Evolutionary conservation across 1,139 yeast species (phyloP).

Genomic region (Blastobotrys raffinosifermentans): DNA sequence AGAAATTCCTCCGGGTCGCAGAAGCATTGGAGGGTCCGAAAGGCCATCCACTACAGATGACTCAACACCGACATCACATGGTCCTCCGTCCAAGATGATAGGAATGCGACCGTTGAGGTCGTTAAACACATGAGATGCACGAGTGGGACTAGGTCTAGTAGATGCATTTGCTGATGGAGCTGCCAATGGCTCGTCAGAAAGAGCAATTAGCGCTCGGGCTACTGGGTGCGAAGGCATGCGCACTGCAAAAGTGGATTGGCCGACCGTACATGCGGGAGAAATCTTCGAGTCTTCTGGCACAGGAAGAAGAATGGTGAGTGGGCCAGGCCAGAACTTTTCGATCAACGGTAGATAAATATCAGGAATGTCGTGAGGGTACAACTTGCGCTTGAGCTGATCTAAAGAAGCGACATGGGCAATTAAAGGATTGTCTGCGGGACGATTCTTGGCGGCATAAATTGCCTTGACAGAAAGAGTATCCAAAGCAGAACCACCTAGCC

Average conservation of each 20-base stretch:
- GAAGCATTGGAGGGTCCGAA: conserved; percentile 72
- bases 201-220: conserved; percentile 82
- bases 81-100: conserved; percentile 81
- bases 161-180: conserved; percentile 98
- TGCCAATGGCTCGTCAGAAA: conserved; percentile 87
- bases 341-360: conserved; percentile 56
- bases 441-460: conserved; percentile 79
- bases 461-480: conserved; percentile 65
- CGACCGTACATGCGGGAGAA: conserved; percentile 74
- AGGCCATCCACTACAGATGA: conserved; percentile 92
- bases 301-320: conserved; percentile 80
- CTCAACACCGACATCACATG: conserved; percentile 87
- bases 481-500: conserved; percentile 84
- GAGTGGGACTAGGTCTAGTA: conserved; percentile 88
- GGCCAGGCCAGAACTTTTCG: conserved; percentile 89
- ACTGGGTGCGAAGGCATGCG: conserved; percentile 82
- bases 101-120: conserved; percentile 83
- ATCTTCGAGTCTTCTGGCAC: conserved; percentile 45
- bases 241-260: conserved; percentile 85
- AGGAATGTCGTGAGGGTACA: conserved; percentile 54
- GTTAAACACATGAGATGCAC: conserved; percentile 74
- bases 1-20: conserved; percentile 92
- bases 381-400: conserved; percentile 50
- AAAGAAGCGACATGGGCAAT: conserved; percentile 82
- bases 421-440: conserved; percentile 94